A percentile compares a stretch with the other conserved stretches of the same genome.
phyloP scores from a whole-genome alignment of 768 basidiomycete species.

The Boletus vermiculosoides region DNA sequence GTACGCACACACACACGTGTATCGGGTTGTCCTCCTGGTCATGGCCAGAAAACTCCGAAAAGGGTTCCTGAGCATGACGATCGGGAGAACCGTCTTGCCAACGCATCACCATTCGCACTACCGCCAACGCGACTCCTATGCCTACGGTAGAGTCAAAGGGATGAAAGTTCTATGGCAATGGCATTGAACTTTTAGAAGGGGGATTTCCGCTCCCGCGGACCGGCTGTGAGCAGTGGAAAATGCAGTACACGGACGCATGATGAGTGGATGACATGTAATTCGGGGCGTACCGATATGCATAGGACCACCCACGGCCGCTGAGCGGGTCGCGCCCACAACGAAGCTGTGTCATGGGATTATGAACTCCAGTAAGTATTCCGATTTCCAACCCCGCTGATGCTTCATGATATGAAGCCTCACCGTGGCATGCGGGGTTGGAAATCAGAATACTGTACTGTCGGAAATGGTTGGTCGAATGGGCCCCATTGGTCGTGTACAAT shows the following conservation, averaged over 20 bases:
- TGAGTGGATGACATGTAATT: neutral
- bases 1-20: neutral
- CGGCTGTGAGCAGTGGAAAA: neutral
- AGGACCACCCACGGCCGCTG: neutral
- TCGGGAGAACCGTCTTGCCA: neutral
- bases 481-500: neutral
- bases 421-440: neutral
- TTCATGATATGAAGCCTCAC: neutral
- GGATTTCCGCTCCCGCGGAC: constrained; percentile 1
- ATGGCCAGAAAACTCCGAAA: constrained; percentile 3
- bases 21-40: neutral
- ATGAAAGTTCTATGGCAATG: neutral
- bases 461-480: neutral
- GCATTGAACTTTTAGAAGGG: neutral
- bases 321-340: constrained; percentile 2
- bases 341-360: constrained; percentile 5
- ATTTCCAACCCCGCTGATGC: too few species aligned
- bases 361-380: neutral
- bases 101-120: neutral
- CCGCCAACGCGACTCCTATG: neutral
- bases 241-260: neutral
- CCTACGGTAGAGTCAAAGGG: neutral
- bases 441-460: neutral
- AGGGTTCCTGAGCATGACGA: neutral
- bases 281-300: neutral